These are phyloP conservation scores for Anisodus tanguticus DNA, from an alignment of 257 asterid species.

Conservation along the genomic window DNA sequence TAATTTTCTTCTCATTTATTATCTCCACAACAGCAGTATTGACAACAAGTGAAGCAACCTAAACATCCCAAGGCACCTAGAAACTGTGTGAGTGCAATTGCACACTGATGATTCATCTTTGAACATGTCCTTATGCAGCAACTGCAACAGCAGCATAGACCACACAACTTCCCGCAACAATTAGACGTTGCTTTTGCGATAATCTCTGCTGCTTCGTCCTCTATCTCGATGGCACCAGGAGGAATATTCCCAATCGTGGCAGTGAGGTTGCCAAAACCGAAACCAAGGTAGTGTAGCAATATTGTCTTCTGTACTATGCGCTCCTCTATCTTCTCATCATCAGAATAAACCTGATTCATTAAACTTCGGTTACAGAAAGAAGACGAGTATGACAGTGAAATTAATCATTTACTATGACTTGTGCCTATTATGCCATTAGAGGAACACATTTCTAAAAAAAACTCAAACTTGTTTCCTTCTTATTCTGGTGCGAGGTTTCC, in stretches of 20 bases:
- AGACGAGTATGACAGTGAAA: background rate
- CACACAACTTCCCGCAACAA: conserved; percentile 70
- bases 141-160: conserved; percentile 69
- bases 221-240: conserved; percentile 52
- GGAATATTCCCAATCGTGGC: conserved; percentile 75
- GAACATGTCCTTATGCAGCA: conserved; percentile 77
- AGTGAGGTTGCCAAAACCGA: conserved; percentile 72
- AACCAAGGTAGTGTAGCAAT: conserved; percentile 44
- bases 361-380: background rate
- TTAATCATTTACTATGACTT: background rate
- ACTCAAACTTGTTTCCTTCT: background rate
- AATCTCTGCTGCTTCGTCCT: conserved; percentile 61
- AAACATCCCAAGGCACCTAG: conserved; percentile 71
- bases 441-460: background rate
- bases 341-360: conserved; percentile 45
- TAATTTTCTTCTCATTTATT: conserved; percentile 40
- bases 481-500: conserved; percentile 3
- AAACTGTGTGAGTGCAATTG: conserved; percentile 63
- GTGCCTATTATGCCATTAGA: background rate
- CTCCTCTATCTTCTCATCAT: conserved; percentile 50
- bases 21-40: conserved; percentile 55
- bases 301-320: conserved; percentile 42
- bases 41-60: conserved; percentile 71
- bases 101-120: conserved; percentile 71
- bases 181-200: conserved; percentile 63